Evolutionary conservation across 1,139 yeast species (phyloP).

Genomic region (Debaryomyces fabryi): DNA sequence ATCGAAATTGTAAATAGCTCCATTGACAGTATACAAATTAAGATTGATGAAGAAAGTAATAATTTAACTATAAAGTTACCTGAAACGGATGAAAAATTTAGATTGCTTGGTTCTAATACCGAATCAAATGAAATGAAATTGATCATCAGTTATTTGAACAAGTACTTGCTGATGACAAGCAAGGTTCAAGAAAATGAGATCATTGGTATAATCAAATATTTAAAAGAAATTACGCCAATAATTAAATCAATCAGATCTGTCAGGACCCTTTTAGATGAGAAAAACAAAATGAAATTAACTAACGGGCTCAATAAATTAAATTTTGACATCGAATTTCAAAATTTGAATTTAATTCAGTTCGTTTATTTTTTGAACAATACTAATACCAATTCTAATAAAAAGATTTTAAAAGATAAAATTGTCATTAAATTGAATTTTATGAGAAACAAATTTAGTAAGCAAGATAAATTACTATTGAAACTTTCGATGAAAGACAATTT

Average conservation of each 20-base stretch:
- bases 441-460: slow-evolving; percentile 35
- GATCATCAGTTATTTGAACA: slow-evolving; percentile 30
- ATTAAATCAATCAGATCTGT: slow-evolving; percentile 27
- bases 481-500: slow-evolving; percentile 42
- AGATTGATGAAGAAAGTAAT: slow-evolving; percentile 31
- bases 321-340: slow-evolving; percentile 37
- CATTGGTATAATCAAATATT: slow-evolving; percentile 35
- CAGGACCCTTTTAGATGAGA: slow-evolving; percentile 15
- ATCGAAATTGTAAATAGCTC: slow-evolving; percentile 33
- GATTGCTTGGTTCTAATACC: slow-evolving; percentile 12
- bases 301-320: slow-evolving; percentile 37
- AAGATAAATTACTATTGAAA: slow-evolving; percentile 25
- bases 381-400: slow-evolving; percentile 31
- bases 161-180: slow-evolving; percentile 18
- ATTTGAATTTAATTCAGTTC: slow-evolving; percentile 37
- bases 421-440: slow-evolving; percentile 34
- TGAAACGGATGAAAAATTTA: slow-evolving; percentile 20
- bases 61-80: slow-evolving; percentile 29
- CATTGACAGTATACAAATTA: slow-evolving; percentile 32
- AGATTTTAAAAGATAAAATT: slow-evolving; percentile 41
- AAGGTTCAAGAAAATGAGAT: slow-evolving; percentile 21
- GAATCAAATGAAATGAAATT: slow-evolving; percentile 22
- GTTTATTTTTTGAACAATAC: slow-evolving; percentile 36
- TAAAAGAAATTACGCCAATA: slow-evolving; percentile 36
- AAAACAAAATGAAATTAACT: slow-evolving; percentile 20